Evolutionary conservation across 768 basidiomycete genomes (phyloP).

Genomic region (Gelatoporia subvermispora): DNA sequence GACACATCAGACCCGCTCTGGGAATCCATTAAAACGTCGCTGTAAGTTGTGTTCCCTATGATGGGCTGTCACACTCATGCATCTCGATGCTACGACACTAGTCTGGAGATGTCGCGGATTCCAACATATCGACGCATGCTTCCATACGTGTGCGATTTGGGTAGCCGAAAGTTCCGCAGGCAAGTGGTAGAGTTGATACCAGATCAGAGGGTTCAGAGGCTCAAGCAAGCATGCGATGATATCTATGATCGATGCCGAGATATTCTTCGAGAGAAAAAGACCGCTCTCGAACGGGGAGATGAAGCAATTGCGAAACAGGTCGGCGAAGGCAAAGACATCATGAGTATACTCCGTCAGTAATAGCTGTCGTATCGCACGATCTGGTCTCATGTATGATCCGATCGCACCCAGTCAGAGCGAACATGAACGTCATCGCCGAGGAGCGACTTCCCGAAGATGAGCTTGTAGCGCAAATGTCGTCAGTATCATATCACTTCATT

Average conservation of each 20-base stretch:
- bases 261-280: conserved; percentile 12
- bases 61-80: too few relatives aligned
- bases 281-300: conserved; percentile 7
- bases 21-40: conserved; percentile 16
- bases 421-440: conserved; percentile 3
- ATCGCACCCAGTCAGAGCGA: conserved; percentile 9
- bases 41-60: conserved; percentile 15
- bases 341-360: conserved; percentile 12
- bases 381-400: not conserved
- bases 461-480: conserved; percentile 10
- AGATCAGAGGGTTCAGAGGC: conserved; percentile 3
- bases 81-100: too few relatives aligned
- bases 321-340: conserved; percentile 16
- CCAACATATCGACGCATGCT: not conserved
- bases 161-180: not conserved
- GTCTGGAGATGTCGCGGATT: too few relatives aligned
- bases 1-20: conserved; percentile 15
- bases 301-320: conserved; percentile 5
- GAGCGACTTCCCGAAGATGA: conserved; percentile 11
- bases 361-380: too few relatives aligned
- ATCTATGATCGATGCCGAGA: conserved; percentile 7
- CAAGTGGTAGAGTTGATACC: conserved; percentile 8
- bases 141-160: not conserved
- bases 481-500: not conserved
- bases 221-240: conserved; percentile 7